Evolutionary conservation across 495 filamentous ascomycete species (phyloP).

Genomic region (Penicillium robsamsonii): DNA sequence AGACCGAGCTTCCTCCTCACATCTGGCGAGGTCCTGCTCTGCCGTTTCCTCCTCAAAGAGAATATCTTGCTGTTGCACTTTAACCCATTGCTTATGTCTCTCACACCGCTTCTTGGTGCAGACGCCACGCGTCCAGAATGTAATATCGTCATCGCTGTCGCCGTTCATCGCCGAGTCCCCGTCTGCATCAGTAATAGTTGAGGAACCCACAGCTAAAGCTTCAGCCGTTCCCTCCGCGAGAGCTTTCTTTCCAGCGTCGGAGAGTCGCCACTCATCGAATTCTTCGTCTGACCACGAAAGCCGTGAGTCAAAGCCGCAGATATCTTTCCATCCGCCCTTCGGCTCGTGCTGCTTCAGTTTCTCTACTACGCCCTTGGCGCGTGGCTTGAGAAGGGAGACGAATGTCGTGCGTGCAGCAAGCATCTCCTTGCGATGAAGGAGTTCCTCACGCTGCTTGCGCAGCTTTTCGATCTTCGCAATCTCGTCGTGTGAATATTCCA

Average conservation of each 20-base stretch:
- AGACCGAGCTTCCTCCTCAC: constrained; percentile 46
- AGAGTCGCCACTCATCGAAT: constrained; percentile 56
- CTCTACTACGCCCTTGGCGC: constrained; percentile 45
- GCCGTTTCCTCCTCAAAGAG: constrained; percentile 46
- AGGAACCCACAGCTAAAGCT: constrained; percentile 34
- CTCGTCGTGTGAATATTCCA: constrained; percentile 44
- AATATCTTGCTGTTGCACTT: constrained; percentile 51
- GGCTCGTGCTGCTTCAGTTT: constrained; percentile 48
- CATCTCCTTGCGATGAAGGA: constrained; percentile 43
- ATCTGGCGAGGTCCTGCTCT: constrained; percentile 37
- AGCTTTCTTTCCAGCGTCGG: constrained; percentile 39
- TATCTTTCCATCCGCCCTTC: constrained; percentile 57
- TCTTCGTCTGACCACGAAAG: constrained; percentile 60
- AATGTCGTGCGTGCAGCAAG: constrained; percentile 46
- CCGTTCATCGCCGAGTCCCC: constrained; percentile 39
- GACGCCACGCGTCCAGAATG: constrained; percentile 43
- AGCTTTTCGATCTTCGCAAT: constrained; percentile 42
- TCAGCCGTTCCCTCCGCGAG: constrained; percentile 43
- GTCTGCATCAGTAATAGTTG: constrained; percentile 31
- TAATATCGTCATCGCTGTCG: constrained; percentile 26
- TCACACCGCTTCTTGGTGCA: constrained; percentile 54
- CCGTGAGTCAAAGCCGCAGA: constrained; percentile 64
- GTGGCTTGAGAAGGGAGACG: constrained; percentile 42
- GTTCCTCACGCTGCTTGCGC: constrained; percentile 36
- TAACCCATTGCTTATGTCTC: constrained; percentile 52